These are phyloP conservation scores for Canavalia ensiformis DNA, from an alignment of 306 rosid genomes.

Conservation along the genomic window DNA sequence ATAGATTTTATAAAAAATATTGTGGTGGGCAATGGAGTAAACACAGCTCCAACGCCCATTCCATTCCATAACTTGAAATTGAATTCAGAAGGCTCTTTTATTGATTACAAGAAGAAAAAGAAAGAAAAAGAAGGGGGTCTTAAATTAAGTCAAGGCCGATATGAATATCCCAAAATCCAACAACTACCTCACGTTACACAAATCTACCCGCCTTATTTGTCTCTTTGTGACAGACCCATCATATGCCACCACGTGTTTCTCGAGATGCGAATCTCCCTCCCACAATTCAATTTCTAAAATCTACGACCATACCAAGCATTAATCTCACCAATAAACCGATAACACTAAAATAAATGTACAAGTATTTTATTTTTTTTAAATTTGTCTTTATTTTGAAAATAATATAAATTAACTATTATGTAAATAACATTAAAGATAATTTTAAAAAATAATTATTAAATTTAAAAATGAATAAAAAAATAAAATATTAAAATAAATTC, in stretches of 20 bases:
- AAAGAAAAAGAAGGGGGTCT: neutral
- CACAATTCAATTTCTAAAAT: slow-evolving; percentile 8
- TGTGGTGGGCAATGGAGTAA: neutral
- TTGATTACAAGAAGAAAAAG: too few relatives aligned
- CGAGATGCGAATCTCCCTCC: slow-evolving; percentile 38
- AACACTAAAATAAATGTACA: neutral
- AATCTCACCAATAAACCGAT: neutral
- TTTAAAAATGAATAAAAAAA: too few relatives aligned
- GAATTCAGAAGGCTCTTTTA: neutral
- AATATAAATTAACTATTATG: too few relatives aligned
- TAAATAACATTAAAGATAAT: too few relatives aligned
- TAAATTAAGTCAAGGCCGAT: slow-evolving; percentile 27
- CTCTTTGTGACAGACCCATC: slow-evolving; percentile 41
- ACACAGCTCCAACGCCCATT: neutral
- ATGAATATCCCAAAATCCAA: slow-evolving; percentile 37
- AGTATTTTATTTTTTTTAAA: too few relatives aligned
- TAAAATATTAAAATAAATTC: too few relatives aligned
- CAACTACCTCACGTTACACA: slow-evolving; percentile 41
- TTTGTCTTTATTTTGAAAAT: too few relatives aligned
- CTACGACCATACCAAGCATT: neutral
- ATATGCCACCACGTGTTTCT: slow-evolving; percentile 51
- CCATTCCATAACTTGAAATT: neutral
- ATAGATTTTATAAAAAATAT: too few relatives aligned
- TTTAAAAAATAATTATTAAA: too few relatives aligned
- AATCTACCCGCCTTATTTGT: slow-evolving; percentile 49